Conservation (phyloP, 2,329 filamentous ascomycete species). For the Lachnellula occidentalis region DNA sequence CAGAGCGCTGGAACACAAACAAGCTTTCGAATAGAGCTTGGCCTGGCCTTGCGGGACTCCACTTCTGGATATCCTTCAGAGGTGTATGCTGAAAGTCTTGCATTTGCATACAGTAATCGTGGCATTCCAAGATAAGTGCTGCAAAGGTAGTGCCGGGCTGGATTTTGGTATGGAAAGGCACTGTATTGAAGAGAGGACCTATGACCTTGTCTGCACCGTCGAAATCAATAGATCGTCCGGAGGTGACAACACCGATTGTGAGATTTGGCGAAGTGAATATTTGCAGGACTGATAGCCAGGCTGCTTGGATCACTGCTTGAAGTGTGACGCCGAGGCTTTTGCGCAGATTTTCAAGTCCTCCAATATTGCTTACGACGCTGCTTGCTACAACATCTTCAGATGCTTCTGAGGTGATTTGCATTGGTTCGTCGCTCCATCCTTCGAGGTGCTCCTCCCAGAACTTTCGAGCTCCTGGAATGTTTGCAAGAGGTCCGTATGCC, state of each 20-base stretch:
- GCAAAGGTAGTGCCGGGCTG: conserved; percentile 47
- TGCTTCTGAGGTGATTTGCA: conserved; percentile 6
- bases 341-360: conserved; percentile 46
- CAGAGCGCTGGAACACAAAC: conserved; percentile 70
- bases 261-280: conserved; percentile 38
- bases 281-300: conserved; percentile 63
- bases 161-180: conserved; percentile 60
- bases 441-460: conserved; percentile 57
- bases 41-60: conserved; percentile 50
- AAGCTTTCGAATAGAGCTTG: conserved; percentile 69
- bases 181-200: conserved; percentile 85
- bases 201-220: conserved; percentile 61
- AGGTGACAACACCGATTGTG: conserved; percentile 67
- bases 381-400: conserved; percentile 21
- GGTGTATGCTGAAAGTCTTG: conserved; percentile 74
- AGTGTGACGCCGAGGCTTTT: conserved; percentile 63
- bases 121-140: conserved; percentile 56
- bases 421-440: conserved; percentile 15
- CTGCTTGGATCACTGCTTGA: conserved; percentile 72
- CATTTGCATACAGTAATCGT: conserved; percentile 62
- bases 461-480: conserved; percentile 39
- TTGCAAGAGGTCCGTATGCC: conserved; percentile 60
- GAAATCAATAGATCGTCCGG: conserved; percentile 68
- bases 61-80: conserved; percentile 74
- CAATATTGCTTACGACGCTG: conserved; percentile 33